Evolutionary conservation across 2,329 filamentous ascomycete species (phyloP), one percentile per base, ranked within the genome.

Genomic region (Penicillium palitans): DNA sequence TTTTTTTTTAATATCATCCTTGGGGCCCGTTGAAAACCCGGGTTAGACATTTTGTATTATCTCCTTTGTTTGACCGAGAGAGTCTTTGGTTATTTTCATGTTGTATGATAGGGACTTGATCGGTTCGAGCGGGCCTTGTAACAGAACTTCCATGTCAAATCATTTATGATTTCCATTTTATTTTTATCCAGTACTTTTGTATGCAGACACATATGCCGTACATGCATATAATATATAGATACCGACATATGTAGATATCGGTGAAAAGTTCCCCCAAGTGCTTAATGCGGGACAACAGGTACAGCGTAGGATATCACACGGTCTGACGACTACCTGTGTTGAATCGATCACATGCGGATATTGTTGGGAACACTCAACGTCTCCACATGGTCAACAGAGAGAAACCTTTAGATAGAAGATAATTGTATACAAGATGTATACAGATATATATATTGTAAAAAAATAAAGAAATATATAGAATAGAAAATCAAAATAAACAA

Each of bases 71-170:
- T 66, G 61, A 59, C 61, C 60, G 53, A 52, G 72, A 71, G 66
- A 73, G 68, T 74, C 73, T 65, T 56, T 52, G 62, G 54, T 67
- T 70, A 63, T 66, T 70, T 70, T 57, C 64, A 69, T 73, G 68
- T 73, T 73, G 68, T 74, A 74, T 74, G 71, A 75, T 75, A 74
- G 69, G 57, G 70, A 73, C 68, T 69, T 72, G 68, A 67, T 57
- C 60, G 62, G 68, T 72, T 73, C 72, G 67, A 72, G 71, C 69
- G 68, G 70, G 67, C 72, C 70, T 73, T 72, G 70, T 72, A 72
- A 72, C 70, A 72, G 68, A 70, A 68, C 66, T 70, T 70, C 61
- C 67, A 64, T 47, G 54, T 63, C 63, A 56, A 64, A 62, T 59
- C 59, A 66, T 61, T 51, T 41, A 35, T 48, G 33, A 31, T 44